phyloP scores from a whole-genome alignment of 75 land plant species.

The Picea sitchensis region DNA sequence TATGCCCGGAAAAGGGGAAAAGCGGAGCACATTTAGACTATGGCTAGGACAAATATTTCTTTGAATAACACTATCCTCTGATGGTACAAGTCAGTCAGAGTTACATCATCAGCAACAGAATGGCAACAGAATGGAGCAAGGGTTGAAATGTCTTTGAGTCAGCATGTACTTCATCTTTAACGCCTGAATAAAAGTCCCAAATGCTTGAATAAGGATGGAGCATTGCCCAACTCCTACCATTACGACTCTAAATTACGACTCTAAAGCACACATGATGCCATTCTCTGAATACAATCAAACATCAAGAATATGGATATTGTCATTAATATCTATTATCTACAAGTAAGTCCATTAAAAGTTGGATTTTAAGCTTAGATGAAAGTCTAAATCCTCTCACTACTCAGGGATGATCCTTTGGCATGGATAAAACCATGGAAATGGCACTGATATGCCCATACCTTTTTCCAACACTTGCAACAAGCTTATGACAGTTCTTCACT shows the following conservation, averaged over 20 bases:
- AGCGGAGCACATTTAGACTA: too few relatives aligned
- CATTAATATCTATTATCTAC: neutral
- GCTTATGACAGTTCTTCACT: too few relatives aligned
- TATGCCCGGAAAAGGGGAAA: too few relatives aligned
- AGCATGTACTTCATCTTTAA: neutral
- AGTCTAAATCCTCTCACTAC: too few relatives aligned
- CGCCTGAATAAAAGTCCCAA: neutral
- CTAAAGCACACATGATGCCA: neutral
- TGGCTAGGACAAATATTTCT: neutral
- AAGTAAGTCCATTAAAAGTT: neutral
- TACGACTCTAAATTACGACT: neutral
- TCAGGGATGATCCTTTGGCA: too few relatives aligned
- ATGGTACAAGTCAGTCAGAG: neutral
- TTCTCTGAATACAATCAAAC: neutral
- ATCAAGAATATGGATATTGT: neutral
- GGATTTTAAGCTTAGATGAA: neutral
- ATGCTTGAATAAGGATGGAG: neutral
- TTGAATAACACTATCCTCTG: neutral
- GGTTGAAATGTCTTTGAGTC: neutral
- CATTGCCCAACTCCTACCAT: neutral
- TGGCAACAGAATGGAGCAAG: too few relatives aligned
- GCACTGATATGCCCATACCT: too few relatives aligned
- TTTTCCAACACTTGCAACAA: too few relatives aligned
- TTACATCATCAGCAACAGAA: neutral
- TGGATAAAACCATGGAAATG: too few relatives aligned